A percentile compares a stretch with the other conserved stretches of the same genome.
These are phyloP conservation scores for Yarrowia galli DNA, from an alignment of 1,139 yeast species.

Conservation along the genomic window DNA sequence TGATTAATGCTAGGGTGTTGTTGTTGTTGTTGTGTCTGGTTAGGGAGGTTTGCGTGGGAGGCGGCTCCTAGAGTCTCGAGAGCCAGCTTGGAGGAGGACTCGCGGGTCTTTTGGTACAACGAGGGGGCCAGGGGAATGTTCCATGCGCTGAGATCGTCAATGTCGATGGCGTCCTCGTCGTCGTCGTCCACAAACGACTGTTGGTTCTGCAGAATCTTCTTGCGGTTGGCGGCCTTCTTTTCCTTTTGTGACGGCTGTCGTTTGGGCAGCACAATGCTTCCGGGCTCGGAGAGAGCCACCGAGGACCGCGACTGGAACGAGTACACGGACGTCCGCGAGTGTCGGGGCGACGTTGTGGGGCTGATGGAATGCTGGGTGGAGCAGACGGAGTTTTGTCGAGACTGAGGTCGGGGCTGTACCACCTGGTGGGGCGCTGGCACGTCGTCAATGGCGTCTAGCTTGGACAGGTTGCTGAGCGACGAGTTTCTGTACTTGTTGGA, in stretches of 20 bases:
- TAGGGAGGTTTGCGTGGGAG: conserved; percentile 11
- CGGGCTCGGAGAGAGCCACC: conserved; percentile 4
- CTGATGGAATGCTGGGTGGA: not conserved
- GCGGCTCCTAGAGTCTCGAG: conserved; percentile 31
- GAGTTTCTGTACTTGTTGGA: conserved; percentile 23
- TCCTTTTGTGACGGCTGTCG: conserved; percentile 11
- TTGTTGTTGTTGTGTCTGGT: not conserved
- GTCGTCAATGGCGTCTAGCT: conserved; percentile 30
- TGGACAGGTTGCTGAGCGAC: conserved; percentile 19
- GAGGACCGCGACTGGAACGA: conserved; percentile 33
- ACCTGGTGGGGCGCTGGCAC: conserved; percentile 3
- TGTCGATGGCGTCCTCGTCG: conserved; percentile 61
- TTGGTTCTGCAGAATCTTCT: conserved; percentile 22
- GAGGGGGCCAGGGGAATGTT: conserved; percentile 72
- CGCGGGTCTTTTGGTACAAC: conserved; percentile 49
- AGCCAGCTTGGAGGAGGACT: conserved; percentile 30
- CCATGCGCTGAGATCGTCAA: conserved; percentile 61
- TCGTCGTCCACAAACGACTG: conserved; percentile 32
- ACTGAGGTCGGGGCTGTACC: not conserved
- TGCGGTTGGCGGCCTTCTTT: conserved; percentile 13
- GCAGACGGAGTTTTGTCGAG: conserved; percentile 15
- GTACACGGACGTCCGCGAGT: conserved; percentile 31
- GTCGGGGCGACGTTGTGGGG: conserved; percentile 16
- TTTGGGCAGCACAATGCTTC: conserved; percentile 12
- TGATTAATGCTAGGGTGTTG: not conserved